Evolutionary conservation across 2,329 filamentous ascomycete species (phyloP), one percentile per base, ranked within the genome.

Genomic region (Hyphodiscus sp.): DNA sequence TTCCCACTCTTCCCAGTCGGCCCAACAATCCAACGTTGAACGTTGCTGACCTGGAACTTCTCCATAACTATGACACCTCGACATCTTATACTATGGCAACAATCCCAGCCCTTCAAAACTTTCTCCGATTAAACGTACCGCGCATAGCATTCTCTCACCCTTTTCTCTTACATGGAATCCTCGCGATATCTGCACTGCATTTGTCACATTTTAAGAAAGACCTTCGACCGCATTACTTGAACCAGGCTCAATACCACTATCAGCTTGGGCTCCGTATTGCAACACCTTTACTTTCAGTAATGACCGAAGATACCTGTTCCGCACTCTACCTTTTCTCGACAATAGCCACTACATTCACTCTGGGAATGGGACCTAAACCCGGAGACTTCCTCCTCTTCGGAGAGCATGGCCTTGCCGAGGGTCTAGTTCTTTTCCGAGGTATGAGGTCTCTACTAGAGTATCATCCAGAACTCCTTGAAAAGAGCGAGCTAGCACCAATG

Each of bases 151-250:
- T 38, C 16, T 38, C 33, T 38, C 33, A 58, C 20, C 57, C 58
- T 9, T 61, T 61, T 45, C 46, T 61, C 20, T 48, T 61, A 18
- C 55, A 56, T 45, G 43, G 45, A 9, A 45, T 60, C 41, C 41
- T 52, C 18, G 49, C 55, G 4, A 11, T 57, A 2, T 51, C 52
- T 2, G 74, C 75, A 0, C 63, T 78, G 1, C 76, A 79, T 56
- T 66, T 79, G 1, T 71, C 74, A 1, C 67, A 69, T 33, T 68
- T 69, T 42, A 68, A 68, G 13, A 69, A 66, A 1, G 65, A 69
- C 10, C 63, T 61, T 47, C 64, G 63, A 15, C 65, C 68, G 23
- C 64, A 58, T 29, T 76, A 74, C 52, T 58, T 72, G 13, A 59
- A 67, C 7, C 66, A 70, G 43, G 70, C 69, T 2, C 61, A 67